Evolutionary conservation across 1,284 basidiomycete species (phyloP).

Genomic region (Wolfiporia cocos): DNA sequence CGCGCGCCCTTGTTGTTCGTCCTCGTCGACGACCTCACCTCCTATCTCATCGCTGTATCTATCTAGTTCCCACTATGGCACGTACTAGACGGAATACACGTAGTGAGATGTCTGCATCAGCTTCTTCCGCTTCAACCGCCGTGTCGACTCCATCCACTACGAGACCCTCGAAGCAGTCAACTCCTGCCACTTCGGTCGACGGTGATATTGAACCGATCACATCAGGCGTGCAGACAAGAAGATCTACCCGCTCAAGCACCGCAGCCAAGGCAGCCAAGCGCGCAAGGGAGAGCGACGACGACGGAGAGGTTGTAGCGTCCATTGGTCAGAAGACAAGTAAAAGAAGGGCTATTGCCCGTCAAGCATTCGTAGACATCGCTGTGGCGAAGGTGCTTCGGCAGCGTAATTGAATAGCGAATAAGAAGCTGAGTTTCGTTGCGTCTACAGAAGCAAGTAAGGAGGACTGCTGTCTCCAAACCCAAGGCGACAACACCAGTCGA

Average conservation of each 20-base stretch:
- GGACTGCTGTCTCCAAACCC: no score
- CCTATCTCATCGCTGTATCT: not conserved
- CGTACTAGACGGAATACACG: slow-evolving; percentile 20
- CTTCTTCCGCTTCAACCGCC: slow-evolving; percentile 27
- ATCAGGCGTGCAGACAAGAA: slow-evolving; percentile 9
- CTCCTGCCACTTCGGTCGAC: slow-evolving; percentile 39
- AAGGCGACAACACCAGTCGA: no score
- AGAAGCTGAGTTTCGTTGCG: slow-evolving; percentile 24
- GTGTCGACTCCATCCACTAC: slow-evolving; percentile 41
- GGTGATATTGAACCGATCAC: slow-evolving; percentile 11
- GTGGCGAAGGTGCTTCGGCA: slow-evolving; percentile 1
- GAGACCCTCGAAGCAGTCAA: slow-evolving; percentile 30
- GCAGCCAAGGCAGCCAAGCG: slow-evolving; percentile 23
- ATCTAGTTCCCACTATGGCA: slow-evolving; percentile 7
- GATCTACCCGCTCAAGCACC: slow-evolving; percentile 10
- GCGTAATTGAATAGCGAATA: slow-evolving; percentile 6
- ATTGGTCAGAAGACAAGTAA: slow-evolving; percentile 27
- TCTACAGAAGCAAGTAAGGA: no score
- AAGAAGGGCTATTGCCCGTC: slow-evolving; percentile 34
- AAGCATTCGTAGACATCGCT: slow-evolving; percentile 42
- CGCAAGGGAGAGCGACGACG: slow-evolving; percentile 20
- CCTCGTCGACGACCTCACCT: not conserved
- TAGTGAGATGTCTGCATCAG: slow-evolving; percentile 17
- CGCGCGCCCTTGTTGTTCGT: slow-evolving; percentile 3
- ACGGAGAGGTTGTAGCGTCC: slow-evolving; percentile 5